Base-by-base conservation (phyloP, 345 rosid genomes). In the Erodium maritimum region DNA sequence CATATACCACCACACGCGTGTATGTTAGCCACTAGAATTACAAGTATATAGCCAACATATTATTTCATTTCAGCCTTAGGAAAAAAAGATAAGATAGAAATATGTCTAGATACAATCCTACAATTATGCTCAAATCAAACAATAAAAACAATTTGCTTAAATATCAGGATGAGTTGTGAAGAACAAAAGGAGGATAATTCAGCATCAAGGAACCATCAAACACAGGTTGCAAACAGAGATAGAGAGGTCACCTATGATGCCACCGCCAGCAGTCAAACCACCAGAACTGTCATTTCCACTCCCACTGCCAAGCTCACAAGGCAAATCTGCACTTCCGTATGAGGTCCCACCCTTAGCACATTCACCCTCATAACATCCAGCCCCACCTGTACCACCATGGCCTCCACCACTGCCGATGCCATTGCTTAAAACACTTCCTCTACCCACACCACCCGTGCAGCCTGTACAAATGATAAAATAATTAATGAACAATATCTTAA, bases 261-360 rank as follows among this genome's bases (percentile, higher is more conserved):
- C 99, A 69, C 99, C 99, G 42, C 99, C 99, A 34, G 96, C 67
- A 70, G 96, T 79, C 42, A 85, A 78, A 71, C 73, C 74, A 69
- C 67, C 63, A 1, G 73, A 73, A 64, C 75, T 81, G 67, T 79
- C 83, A 54, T 80, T 78, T 57, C 99, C 99, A 77, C 99, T 94
- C 79, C 99, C 99, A 79, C 99, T 94, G 67, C 99, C 99, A 78
- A 83, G 97, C 75, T 90, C 97, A 71, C 99, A 94, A 55, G 99
- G 99, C 71, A 90, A 75, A 65, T 82, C 76, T 54, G 74, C 77
- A 77, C 80, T 76, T 65, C 99, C 99, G 77, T 94, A 94, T 13
- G 93, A 76, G 61, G 70, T 67, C 55, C 97, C 99, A 67, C 99
- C 99, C 17, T 69, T 82, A 55, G 80, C 63, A 46, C 82, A 87